A percentile compares a stretch with the other conserved stretches of the same genome.
Evolutionary conservation across 768 basidiomycete species (phyloP).

Genomic region (Imleria badia): DNA sequence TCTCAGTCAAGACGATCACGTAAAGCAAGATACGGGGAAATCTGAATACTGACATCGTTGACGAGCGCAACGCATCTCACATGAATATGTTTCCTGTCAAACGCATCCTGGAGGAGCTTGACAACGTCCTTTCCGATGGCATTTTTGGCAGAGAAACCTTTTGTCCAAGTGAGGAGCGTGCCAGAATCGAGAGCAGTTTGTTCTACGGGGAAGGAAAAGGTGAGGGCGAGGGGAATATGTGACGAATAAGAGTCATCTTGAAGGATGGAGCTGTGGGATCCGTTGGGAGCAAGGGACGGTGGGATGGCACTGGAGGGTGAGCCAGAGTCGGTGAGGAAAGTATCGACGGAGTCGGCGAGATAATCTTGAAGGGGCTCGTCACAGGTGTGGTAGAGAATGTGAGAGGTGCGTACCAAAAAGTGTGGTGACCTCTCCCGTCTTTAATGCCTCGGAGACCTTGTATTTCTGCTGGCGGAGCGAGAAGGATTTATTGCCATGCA

Average conservation of each 20-base stretch:
- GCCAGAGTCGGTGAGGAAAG: constrained; percentile 72
- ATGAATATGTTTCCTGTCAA: constrained; percentile 88
- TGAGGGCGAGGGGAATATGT: constrained; percentile 76
- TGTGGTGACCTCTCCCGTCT: constrained; percentile 84
- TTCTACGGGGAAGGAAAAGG: constrained; percentile 97
- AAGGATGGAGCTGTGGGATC: constrained; percentile 14
- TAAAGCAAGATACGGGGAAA: neutral
- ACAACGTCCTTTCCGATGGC: constrained; percentile 90
- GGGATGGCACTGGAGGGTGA: constrained; percentile 27
- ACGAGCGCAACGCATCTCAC: constrained; percentile 91
- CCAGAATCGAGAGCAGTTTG: constrained; percentile 92
- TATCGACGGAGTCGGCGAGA: constrained; percentile 94
- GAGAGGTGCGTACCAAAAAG: constrained; percentile 68
- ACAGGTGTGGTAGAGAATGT: constrained; percentile 2
- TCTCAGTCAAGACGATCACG: constrained; percentile 9
- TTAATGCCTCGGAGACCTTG: constrained; percentile 90
- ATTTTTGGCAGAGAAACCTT: constrained; percentile 92
- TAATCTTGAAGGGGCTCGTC: constrained; percentile 63
- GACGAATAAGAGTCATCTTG: constrained; percentile 35
- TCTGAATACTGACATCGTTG: constrained; percentile 78
- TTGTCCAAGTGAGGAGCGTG: constrained; percentile 92
- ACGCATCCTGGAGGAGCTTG: constrained; percentile 85
- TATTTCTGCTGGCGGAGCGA: constrained; percentile 93
- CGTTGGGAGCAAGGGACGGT: constrained; percentile 22
- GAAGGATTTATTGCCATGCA: constrained; percentile 91